phyloP scores from a whole-genome alignment of 805 yeast genomes.

The Pichia gijzeniarum region DNA sequence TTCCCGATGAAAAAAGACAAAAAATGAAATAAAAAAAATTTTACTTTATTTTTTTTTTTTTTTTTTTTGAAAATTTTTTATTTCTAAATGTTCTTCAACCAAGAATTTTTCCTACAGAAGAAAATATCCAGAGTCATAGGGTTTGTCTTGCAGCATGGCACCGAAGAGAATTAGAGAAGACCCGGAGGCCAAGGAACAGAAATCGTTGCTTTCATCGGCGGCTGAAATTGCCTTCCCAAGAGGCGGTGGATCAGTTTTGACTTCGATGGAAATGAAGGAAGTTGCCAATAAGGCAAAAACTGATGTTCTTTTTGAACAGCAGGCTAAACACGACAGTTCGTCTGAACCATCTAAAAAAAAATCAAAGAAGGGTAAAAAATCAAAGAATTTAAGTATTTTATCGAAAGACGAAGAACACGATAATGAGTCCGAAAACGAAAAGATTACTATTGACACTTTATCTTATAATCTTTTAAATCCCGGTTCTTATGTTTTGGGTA shows the following conservation, averaged over 20 bases:
- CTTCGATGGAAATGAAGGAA: conserved; percentile 87
- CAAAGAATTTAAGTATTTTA: conserved; percentile 15
- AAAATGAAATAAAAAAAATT: too few relatives aligned
- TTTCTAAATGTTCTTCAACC: too few relatives aligned
- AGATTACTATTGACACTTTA: conserved; percentile 53
- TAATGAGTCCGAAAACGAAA: conserved; percentile 15
- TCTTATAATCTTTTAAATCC: conserved; percentile 56
- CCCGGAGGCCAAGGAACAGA: conserved; percentile 27
- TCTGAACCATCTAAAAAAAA: conserved; percentile 27
- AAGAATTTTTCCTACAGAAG: too few relatives aligned
- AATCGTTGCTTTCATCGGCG: conserved; percentile 22
- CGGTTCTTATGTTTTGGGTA: conserved; percentile 76
- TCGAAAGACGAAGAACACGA: conserved; percentile 21
- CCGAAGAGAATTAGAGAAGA: conserved; percentile 47
- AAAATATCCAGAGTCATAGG: too few relatives aligned
- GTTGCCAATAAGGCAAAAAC: conserved; percentile 87
- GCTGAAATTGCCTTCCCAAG: conserved; percentile 77
- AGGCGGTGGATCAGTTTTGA: conserved; percentile 84
- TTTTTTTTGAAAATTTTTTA: too few relatives aligned
- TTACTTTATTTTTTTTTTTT: too few relatives aligned
- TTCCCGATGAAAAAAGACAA: too few relatives aligned
- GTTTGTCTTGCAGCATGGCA: conserved; percentile 5
- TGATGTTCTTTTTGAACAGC: conserved; percentile 66
- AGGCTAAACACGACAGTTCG: conserved; percentile 14
- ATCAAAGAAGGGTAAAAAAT: conserved; percentile 24